phyloP scores from a whole-genome alignment of 2,329 filamentous ascomycete genomes.

The Beauveria sp. region DNA sequence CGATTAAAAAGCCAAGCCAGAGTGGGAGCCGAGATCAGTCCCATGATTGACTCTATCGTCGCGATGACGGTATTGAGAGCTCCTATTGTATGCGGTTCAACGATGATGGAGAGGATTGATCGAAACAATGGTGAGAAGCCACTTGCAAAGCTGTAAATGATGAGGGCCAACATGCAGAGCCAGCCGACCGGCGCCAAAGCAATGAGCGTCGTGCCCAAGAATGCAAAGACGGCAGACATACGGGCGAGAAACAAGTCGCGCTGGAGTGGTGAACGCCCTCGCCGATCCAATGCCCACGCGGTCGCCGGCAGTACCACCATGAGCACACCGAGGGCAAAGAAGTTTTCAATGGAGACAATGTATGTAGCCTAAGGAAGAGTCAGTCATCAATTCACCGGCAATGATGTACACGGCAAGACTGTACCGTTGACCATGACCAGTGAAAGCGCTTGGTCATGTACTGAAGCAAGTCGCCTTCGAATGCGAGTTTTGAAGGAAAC shows the following conservation, averaged over 20 bases:
- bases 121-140: conserved; percentile 38
- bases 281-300: conserved; percentile 25
- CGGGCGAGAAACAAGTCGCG: conserved; percentile 36
- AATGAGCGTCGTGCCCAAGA: conserved; percentile 30
- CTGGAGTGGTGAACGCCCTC: conserved; percentile 22
- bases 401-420: conserved; percentile 8
- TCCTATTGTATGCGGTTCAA: conserved; percentile 46
- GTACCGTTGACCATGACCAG: conserved; percentile 38
- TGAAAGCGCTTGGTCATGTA: conserved; percentile 44
- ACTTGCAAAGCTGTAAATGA: conserved; percentile 37
- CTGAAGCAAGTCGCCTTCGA: conserved; percentile 36
- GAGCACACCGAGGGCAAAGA: conserved; percentile 30
- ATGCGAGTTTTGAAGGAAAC: conserved; percentile 23
- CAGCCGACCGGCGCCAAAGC: conserved; percentile 27
- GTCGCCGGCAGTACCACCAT: conserved; percentile 29
- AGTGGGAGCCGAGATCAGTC: conserved; percentile 37
- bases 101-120: conserved; percentile 43
- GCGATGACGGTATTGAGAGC: conserved; percentile 45
- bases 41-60: conserved; percentile 41
- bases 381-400: conserved; percentile 1
- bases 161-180: conserved; percentile 32
- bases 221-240: conserved; percentile 23
- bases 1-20: conserved; percentile 38
- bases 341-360: conserved; percentile 30
- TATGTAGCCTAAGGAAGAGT: conserved; percentile 29